These are phyloP conservation scores for Epichloe amarillans DNA, from an alignment of 2,329 filamentous ascomycete species.

Conservation along the genomic window DNA sequence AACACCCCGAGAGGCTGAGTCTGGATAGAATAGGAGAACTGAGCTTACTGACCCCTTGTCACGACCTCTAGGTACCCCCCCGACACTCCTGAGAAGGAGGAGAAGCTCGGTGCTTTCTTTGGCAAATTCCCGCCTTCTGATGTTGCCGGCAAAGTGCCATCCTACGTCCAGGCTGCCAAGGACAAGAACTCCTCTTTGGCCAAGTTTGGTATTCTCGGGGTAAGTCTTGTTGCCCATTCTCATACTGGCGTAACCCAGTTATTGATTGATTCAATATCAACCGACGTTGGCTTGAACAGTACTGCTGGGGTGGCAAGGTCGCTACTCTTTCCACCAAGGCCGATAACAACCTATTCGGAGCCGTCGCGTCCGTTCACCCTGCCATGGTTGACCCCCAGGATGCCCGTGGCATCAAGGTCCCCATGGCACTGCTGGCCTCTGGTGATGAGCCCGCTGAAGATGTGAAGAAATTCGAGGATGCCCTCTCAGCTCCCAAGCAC, in stretches of 20 bases:
- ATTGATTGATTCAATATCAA: neutral
- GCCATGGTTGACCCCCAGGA: constrained; percentile 51
- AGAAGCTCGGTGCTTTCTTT: constrained; percentile 46
- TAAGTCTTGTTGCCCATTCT: constrained; percentile 20
- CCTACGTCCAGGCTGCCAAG: constrained; percentile 39
- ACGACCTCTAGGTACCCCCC: constrained; percentile 43
- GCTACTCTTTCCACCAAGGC: constrained; percentile 36
- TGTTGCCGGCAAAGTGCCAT: constrained; percentile 36
- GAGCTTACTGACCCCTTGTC: neutral
- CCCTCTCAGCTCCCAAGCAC: constrained; percentile 40
- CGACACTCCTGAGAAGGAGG: constrained; percentile 48
- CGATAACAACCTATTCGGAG: constrained; percentile 40
- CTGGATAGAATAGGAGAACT: neutral
- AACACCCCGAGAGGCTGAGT: neutral
- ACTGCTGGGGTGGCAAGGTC: constrained; percentile 63
- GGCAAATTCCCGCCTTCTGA: constrained; percentile 33
- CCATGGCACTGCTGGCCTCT: constrained; percentile 50
- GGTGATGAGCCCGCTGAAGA: constrained; percentile 46
- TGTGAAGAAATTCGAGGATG: constrained; percentile 42
- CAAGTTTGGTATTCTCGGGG: constrained; percentile 48
- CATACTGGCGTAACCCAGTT: neutral
- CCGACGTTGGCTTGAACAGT: constrained; percentile 19
- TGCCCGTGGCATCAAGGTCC: constrained; percentile 45
- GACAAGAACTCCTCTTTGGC: constrained; percentile 39
- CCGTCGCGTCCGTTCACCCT: constrained; percentile 40